These are phyloP conservation scores for Caryopteris hybrid DNA, from an alignment of 305 asterid species.

Conservation along the genomic window DNA sequence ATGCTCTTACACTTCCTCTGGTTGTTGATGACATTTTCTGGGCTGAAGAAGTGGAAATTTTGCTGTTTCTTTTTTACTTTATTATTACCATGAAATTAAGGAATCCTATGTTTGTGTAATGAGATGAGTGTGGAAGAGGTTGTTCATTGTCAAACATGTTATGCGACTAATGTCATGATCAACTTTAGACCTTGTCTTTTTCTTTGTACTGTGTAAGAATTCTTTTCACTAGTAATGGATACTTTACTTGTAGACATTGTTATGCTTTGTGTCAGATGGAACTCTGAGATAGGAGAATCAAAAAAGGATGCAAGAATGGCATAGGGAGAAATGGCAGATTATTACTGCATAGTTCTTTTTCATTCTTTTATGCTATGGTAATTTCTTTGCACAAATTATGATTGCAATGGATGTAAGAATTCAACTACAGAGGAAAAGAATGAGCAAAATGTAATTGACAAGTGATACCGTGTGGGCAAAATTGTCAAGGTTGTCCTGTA, in stretches of 20 bases:
- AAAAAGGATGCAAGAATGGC: too few species aligned
- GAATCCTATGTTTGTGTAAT: constrained; percentile 27
- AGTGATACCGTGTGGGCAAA: too few species aligned
- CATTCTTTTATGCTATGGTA: too few species aligned
- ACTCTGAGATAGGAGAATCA: not conserved
- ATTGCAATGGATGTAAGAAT: too few species aligned
- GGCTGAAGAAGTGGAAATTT: not conserved
- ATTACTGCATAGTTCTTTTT: too few species aligned
- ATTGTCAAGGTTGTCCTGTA: too few species aligned
- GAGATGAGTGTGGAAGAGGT: constrained; percentile 21
- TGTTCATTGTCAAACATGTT: constrained; percentile 27
- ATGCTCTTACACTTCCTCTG: constrained; percentile 38
- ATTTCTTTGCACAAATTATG: too few species aligned
- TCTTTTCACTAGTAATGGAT: too few species aligned
- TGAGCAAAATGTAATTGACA: too few species aligned
- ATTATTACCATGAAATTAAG: not conserved
- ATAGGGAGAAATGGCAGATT: too few species aligned
- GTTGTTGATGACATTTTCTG: constrained; percentile 30
- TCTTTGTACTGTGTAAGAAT: constrained; percentile 8
- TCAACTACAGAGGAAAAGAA: too few species aligned
- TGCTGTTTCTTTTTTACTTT: not conserved
- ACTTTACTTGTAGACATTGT: constrained; percentile 18
- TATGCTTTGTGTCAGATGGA: not conserved
- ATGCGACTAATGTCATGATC: constrained; percentile 20
- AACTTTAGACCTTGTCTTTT: constrained; percentile 21